Percentiles rank a stretch among this genome's conserved stretches.
phyloP scores from a whole-genome alignment of 306 rosid genomes.

The Lablab purpureus region DNA sequence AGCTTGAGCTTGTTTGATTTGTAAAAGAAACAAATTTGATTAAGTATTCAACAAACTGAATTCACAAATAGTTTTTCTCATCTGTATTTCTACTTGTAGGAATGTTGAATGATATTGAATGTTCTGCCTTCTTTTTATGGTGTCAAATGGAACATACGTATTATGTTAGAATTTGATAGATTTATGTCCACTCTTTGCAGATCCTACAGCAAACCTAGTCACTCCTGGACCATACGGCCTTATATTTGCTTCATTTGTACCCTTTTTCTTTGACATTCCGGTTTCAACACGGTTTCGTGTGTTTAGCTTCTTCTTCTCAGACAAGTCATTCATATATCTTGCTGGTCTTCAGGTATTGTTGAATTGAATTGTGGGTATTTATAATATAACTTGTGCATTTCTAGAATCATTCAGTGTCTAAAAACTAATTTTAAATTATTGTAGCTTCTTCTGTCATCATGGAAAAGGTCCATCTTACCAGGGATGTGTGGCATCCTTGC shows the following conservation, averaged over 20 bases:
- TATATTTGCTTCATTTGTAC: slow-evolving; percentile 93
- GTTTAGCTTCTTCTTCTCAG: slow-evolving; percentile 81
- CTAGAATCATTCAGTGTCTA: slow-evolving; percentile 34
- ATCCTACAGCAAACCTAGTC: slow-evolving; percentile 74
- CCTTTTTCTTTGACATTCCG: slow-evolving; percentile 97
- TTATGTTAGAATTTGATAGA: slow-evolving; percentile 28
- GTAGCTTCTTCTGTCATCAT: slow-evolving; percentile 95
- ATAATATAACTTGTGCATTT: slow-evolving; percentile 16
- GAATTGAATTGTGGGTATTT: slow-evolving; percentile 19
- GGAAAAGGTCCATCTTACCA: slow-evolving; percentile 92
- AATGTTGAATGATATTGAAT: slow-evolving; percentile 22
- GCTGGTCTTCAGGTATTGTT: slow-evolving; percentile 91
- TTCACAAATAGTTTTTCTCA: neutral
- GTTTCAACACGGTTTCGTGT: slow-evolving; percentile 89
- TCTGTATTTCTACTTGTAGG: neutral
- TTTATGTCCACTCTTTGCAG: slow-evolving; percentile 58
- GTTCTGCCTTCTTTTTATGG: slow-evolving; percentile 10
- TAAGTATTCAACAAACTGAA: neutral
- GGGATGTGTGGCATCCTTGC: slow-evolving; percentile 95
- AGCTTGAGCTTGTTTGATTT: neutral
- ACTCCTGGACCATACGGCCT: slow-evolving; percentile 97
- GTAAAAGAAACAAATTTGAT: neutral
- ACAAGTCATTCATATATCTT: slow-evolving; percentile 92
- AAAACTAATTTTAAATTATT: slow-evolving; percentile 47
- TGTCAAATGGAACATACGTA: slow-evolving; percentile 24